Evolutionary conservation across 176 grass and related monocot species (phyloP).

Genomic region (Puya raimondii): DNA sequence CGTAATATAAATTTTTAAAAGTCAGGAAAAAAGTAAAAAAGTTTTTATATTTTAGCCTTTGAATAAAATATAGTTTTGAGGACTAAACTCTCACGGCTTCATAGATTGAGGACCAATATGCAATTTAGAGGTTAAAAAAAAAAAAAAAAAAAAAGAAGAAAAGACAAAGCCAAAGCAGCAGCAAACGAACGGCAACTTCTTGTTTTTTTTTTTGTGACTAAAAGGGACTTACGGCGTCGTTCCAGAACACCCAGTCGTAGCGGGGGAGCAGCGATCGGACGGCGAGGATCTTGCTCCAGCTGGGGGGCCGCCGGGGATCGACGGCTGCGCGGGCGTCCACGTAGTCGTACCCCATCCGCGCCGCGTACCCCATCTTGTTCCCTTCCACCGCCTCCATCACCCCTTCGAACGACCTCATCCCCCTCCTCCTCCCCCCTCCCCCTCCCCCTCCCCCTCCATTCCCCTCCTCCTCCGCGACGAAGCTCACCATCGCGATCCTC

Average conservation of each 20-base stretch:
- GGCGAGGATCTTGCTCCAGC: slow-evolving; percentile 81
- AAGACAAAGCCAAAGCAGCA: not conserved
- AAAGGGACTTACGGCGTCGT: slow-evolving; percentile 48
- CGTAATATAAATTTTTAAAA: too few species aligned
- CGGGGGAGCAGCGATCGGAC: slow-evolving; percentile 34
- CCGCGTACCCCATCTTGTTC: slow-evolving; percentile 57
- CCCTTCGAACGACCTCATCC: slow-evolving; percentile 49
- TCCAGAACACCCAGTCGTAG: slow-evolving; percentile 92
- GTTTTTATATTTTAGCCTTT: too few species aligned
- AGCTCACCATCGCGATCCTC: slow-evolving; percentile 48
- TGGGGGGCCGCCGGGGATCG: slow-evolving; percentile 56
- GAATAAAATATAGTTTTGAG: too few species aligned
- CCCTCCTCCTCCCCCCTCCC: not conserved
- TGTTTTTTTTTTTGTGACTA: not conserved
- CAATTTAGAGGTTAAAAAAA: too few species aligned
- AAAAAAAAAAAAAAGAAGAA: too few species aligned
- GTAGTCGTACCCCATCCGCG: slow-evolving; percentile 40
- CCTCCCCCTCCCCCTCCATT: slow-evolving; percentile 9
- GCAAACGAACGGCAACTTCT: not conserved
- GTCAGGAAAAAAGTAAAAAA: too few species aligned
- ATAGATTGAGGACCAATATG: too few species aligned
- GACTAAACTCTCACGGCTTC: too few species aligned
- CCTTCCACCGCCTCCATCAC: slow-evolving; percentile 34
- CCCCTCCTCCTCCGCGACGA: slow-evolving; percentile 40
- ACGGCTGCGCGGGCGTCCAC: slow-evolving; percentile 29